Conservation (phyloP, 176 grass and related monocot species). For the Bolboschoenus planiculmis region DNA sequence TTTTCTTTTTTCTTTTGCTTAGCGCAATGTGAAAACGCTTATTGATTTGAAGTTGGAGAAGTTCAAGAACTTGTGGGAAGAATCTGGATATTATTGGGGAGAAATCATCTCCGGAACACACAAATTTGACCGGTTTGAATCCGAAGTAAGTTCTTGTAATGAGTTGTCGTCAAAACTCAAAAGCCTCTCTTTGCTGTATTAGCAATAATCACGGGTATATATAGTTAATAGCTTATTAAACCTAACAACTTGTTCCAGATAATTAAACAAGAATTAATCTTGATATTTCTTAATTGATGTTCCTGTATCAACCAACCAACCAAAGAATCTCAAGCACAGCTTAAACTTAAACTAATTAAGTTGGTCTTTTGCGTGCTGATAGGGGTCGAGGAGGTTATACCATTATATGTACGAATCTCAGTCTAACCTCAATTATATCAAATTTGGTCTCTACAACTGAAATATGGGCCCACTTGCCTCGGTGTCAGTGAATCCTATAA, state of each 20-base stretch:
- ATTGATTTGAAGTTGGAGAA: constrained; percentile 86
- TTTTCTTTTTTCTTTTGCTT: constrained; percentile 10
- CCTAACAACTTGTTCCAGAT: not conserved
- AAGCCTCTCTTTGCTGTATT: not conserved
- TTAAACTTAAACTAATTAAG: not conserved
- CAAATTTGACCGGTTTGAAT: constrained; percentile 61
- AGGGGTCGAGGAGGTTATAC: not conserved
- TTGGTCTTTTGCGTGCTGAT: not conserved
- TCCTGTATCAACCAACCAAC: not conserved
- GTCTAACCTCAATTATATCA: not conserved
- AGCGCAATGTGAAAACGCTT: constrained; percentile 73
- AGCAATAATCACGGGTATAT: not conserved
- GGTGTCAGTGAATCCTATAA: not conserved
- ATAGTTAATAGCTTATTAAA: not conserved
- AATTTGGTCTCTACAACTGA: not conserved
- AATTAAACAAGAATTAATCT: not conserved
- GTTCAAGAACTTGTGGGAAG: constrained; percentile 86
- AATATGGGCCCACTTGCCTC: not conserved
- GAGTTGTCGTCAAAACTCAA: not conserved
- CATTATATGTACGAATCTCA: not conserved
- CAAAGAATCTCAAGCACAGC: not conserved
- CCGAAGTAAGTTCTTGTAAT: constrained; percentile 41
- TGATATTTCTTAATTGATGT: not conserved
- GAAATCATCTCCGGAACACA: constrained; percentile 71
- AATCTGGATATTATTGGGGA: constrained; percentile 58